Percentiles rank a stretch among this genome's conserved stretches.
These are phyloP conservation scores for Porphyrellus cyaneotinctus DNA, from an alignment of 768 basidiomycete genomes.

Conservation along the genomic window DNA sequence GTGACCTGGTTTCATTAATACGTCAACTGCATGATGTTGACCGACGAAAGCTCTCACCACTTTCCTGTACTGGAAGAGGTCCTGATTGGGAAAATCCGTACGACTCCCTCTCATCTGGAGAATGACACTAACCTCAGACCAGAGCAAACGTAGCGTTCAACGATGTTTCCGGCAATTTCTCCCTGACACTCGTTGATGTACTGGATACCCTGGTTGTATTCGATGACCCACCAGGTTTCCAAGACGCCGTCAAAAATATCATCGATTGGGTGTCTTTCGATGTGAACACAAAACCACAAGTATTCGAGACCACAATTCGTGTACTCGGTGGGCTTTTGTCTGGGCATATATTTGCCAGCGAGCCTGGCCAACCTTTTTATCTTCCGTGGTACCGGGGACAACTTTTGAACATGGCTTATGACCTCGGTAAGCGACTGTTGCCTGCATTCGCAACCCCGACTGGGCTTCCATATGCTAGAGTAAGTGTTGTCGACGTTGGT, in stretches of 20 bases:
- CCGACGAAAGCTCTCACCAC: slow-evolving; percentile 65
- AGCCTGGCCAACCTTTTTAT: slow-evolving; percentile 60
- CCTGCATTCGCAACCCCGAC: slow-evolving; percentile 92
- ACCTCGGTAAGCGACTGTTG: slow-evolving; percentile 80
- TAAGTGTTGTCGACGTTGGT: slow-evolving; percentile 27
- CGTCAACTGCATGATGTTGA: slow-evolving; percentile 12
- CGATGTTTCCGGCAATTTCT: slow-evolving; percentile 94
- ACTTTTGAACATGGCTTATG: slow-evolving; percentile 74
- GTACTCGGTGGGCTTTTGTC: slow-evolving; percentile 88
- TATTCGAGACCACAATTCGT: slow-evolving; percentile 95
- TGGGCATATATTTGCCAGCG: slow-evolving; percentile 77
- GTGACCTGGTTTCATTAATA: slow-evolving; percentile 35
- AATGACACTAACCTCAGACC: slow-evolving; percentile 12
- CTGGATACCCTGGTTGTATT: slow-evolving; percentile 91
- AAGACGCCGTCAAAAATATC: slow-evolving; percentile 77
- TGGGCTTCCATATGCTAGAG: slow-evolving; percentile 88
- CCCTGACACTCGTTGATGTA: slow-evolving; percentile 75
- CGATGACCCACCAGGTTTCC: slow-evolving; percentile 72
- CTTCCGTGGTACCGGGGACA: slow-evolving; percentile 84
- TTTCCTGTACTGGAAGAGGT: slow-evolving; percentile 85
- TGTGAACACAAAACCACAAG: slow-evolving; percentile 93
- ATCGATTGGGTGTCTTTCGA: slow-evolving; percentile 86
- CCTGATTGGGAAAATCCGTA: slow-evolving; percentile 83
- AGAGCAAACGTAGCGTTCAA: slow-evolving; percentile 76
- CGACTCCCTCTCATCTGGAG: slow-evolving; percentile 29